These are phyloP conservation scores for Hysterium pulicare DNA, from an alignment of 2,329 filamentous ascomycete genomes.

Conservation along the genomic window DNA sequence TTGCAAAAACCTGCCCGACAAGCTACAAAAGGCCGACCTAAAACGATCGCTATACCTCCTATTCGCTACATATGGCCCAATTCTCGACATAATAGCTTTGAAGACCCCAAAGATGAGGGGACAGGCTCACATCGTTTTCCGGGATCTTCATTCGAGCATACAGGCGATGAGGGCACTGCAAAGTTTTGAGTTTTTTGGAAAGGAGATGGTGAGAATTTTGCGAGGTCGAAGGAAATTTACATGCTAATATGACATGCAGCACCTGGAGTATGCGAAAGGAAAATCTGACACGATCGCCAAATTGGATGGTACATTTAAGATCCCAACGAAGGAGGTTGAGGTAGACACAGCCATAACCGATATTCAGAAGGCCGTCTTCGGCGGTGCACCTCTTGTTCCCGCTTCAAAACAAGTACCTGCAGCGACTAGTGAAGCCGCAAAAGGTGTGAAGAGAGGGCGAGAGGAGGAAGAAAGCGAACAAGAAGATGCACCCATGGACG, in stretches of 20 bases:
- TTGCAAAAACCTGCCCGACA: conserved; percentile 82
- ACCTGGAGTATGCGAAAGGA: conserved; percentile 85
- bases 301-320: conserved; percentile 83
- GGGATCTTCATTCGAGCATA: conserved; percentile 85
- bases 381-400: conserved; percentile 18
- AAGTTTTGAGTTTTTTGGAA: conserved; percentile 80
- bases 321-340: conserved; percentile 48
- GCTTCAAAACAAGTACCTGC: conserved; percentile 29
- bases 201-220: conserved; percentile 66
- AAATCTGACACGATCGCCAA: conserved; percentile 87
- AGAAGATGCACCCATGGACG: conserved; percentile 43
- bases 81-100: conserved; percentile 86
- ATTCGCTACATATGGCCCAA: conserved; percentile 88
- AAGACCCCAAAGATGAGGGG: conserved; percentile 92
- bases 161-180: conserved; percentile 89
- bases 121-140: conserved; percentile 89
- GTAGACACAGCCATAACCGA: conserved; percentile 14
- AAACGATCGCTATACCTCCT: conserved; percentile 86
- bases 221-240: background rate
- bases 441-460: conserved; percentile 64
- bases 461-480: conserved; percentile 62
- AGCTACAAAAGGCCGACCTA: conserved; percentile 85
- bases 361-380: conserved; percentile 44
- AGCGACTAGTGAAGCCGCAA: conserved; percentile 53
- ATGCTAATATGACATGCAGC: conserved; percentile 50